phyloP scores from a whole-genome alignment of 1,284 basidiomycete genomes.

The Ganoderma lingzhi region DNA sequence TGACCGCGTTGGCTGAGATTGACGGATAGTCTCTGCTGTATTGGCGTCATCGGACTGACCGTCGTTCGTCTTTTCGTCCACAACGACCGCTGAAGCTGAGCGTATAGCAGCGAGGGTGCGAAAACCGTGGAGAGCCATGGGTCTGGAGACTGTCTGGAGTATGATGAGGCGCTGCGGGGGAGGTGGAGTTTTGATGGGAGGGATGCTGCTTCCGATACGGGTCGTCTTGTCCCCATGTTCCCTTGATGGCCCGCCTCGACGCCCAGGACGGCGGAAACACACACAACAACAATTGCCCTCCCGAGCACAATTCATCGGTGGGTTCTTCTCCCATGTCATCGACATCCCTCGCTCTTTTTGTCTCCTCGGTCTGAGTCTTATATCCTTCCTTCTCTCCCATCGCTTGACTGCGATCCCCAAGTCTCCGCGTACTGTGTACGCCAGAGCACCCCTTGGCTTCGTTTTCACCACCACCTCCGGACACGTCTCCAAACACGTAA shows the following conservation, averaged over 20 bases:
- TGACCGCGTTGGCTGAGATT: constrained; percentile 1
- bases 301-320: constrained; percentile 9
- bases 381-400: background rate
- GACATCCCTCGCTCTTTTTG: constrained; percentile 16
- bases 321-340: constrained; percentile 15
- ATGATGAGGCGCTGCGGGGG: background rate
- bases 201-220: constrained; percentile 8
- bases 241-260: constrained; percentile 2
- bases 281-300: constrained; percentile 22
- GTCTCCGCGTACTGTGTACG: constrained; percentile 19
- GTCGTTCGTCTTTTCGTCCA: background rate
- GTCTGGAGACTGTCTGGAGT: background rate
- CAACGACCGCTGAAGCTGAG: background rate
- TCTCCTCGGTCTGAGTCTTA: constrained; percentile 13
- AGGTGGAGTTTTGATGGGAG: constrained; percentile 13
- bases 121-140: background rate
- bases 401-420: constrained; percentile 8
- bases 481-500: background rate
- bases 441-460: constrained; percentile 2
- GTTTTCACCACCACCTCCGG: background rate
- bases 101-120: background rate
- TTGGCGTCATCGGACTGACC: background rate
- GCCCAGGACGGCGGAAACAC: background rate
- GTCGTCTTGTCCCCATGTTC: constrained; percentile 9
- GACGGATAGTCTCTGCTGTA: background rate